phyloP scores from a whole-genome alignment of 768 basidiomycete species.

The Chalciporus pseudorubinellus region DNA sequence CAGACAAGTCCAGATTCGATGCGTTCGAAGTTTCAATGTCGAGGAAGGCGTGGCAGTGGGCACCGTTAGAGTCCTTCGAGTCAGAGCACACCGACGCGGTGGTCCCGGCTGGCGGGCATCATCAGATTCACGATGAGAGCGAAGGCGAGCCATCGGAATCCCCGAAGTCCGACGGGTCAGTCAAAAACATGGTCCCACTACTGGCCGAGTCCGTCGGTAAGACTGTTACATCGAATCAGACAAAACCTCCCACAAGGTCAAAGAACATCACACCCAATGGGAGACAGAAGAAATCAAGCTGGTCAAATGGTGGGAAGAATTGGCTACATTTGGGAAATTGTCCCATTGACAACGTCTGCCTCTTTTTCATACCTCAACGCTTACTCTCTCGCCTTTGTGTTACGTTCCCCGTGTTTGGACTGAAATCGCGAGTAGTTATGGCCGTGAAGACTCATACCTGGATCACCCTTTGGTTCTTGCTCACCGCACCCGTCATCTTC shows the following conservation, averaged over 20 bases:
- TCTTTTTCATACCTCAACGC: background rate
- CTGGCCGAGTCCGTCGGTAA: background rate
- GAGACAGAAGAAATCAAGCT: background rate
- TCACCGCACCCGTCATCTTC: conserved; percentile 49
- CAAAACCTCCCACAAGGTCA: background rate
- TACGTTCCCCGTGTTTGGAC: background rate
- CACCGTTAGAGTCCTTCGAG: background rate
- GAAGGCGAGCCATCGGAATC: background rate
- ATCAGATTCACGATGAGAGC: background rate
- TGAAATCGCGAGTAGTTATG: conserved; percentile 32
- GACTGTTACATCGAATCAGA: background rate
- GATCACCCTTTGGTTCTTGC: conserved; percentile 67
- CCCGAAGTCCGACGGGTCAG: background rate
- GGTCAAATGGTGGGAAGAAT: background rate
- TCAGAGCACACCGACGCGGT: background rate
- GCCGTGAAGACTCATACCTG: conserved; percentile 51
- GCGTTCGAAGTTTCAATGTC: background rate
- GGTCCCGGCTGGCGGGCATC: background rate
- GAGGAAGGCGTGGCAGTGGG: background rate
- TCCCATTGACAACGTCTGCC: background rate
- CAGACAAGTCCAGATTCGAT: background rate
- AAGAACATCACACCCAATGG: background rate
- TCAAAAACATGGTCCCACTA: background rate
- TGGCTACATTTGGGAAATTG: background rate
- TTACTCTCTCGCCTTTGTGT: background rate